These are phyloP conservation scores for Ophioceras dolichostomum DNA, from an alignment of 2,329 filamentous ascomycete species.

Conservation along the genomic window DNA sequence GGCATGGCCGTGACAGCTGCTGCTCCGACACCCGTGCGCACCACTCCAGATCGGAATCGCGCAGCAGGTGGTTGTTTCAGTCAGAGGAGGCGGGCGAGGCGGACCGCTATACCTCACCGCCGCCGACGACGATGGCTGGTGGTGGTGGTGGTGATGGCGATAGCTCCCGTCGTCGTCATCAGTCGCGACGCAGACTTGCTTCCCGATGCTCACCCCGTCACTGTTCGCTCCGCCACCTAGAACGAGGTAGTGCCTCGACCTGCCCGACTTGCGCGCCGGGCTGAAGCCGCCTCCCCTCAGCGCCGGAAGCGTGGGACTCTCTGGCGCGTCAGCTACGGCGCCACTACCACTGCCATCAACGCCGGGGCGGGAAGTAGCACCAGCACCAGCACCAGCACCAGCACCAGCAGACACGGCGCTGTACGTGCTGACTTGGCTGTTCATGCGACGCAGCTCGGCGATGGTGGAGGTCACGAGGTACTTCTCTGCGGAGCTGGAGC, in stretches of 20 bases:
- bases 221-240: conserved; percentile 17
- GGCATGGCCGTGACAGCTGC: background rate
- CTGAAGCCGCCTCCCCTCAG: conserved; percentile 26
- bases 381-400: too few species aligned
- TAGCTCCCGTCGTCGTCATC: background rate
- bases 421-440: conserved; percentile 30
- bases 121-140: background rate
- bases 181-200: too few species aligned
- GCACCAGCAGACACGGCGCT: conserved; percentile 11
- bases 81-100: too few species aligned
- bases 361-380: too few species aligned
- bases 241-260: conserved; percentile 33
- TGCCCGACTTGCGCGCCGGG: conserved; percentile 19
- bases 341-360: too few species aligned
- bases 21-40: conserved; percentile 21
- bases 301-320: conserved; percentile 25
- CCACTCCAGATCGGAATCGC: too few species aligned
- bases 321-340: conserved; percentile 10
- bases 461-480: conserved; percentile 27
- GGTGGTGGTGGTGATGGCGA: background rate
- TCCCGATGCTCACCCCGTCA: background rate
- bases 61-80: too few species aligned
- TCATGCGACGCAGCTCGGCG: conserved; percentile 43
- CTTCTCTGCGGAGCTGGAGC: background rate
- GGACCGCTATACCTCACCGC: too few species aligned